phyloP scores from a whole-genome alignment of 805 yeast genomes.

The Suhomyces xylopsoci region DNA sequence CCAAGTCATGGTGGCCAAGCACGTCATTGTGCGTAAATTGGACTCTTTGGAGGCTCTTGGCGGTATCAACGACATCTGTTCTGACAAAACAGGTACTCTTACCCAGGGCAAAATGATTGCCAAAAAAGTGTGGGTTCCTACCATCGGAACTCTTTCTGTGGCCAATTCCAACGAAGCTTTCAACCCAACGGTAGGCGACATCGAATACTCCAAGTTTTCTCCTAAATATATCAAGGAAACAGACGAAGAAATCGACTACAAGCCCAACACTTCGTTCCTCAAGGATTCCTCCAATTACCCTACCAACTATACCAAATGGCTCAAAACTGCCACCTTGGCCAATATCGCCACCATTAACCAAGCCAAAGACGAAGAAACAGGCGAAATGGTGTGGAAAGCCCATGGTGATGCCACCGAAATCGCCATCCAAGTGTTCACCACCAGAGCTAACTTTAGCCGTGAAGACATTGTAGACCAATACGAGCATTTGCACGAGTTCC shows the following conservation, averaged over 20 bases:
- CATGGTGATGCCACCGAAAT: slow-evolving; percentile 90
- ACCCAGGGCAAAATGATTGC: slow-evolving; percentile 80
- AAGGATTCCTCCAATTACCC: slow-evolving; percentile 18
- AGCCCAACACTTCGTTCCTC: slow-evolving; percentile 11
- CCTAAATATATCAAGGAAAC: slow-evolving; percentile 36
- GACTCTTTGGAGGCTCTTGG: slow-evolving; percentile 80
- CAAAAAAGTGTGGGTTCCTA: slow-evolving; percentile 67
- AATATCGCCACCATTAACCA: slow-evolving; percentile 68
- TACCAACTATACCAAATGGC: slow-evolving; percentile 47
- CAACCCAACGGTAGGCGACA: slow-evolving; percentile 59
- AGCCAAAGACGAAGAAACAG: slow-evolving; percentile 39
- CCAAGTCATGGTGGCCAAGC: slow-evolving; percentile 61
- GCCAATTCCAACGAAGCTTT: slow-evolving; percentile 57
- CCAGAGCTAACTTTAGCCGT: slow-evolving; percentile 54
- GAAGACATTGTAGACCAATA: slow-evolving; percentile 30
- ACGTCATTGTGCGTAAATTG: slow-evolving; percentile 72
- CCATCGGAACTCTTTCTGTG: slow-evolving; percentile 55
- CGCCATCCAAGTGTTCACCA: slow-evolving; percentile 76
- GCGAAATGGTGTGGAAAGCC: slow-evolving; percentile 60
- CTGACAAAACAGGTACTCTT: slow-evolving; percentile 80
- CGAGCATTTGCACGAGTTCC: slow-evolving; percentile 59
- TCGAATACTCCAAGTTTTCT: slow-evolving; percentile 30
- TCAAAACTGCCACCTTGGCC: slow-evolving; percentile 69
- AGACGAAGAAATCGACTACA: slow-evolving; percentile 36
- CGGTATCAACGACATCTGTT: slow-evolving; percentile 74